These are phyloP conservation scores for Sporobolomyces roseus DNA, from an alignment of 768 basidiomycete species.

Conservation along the genomic window DNA sequence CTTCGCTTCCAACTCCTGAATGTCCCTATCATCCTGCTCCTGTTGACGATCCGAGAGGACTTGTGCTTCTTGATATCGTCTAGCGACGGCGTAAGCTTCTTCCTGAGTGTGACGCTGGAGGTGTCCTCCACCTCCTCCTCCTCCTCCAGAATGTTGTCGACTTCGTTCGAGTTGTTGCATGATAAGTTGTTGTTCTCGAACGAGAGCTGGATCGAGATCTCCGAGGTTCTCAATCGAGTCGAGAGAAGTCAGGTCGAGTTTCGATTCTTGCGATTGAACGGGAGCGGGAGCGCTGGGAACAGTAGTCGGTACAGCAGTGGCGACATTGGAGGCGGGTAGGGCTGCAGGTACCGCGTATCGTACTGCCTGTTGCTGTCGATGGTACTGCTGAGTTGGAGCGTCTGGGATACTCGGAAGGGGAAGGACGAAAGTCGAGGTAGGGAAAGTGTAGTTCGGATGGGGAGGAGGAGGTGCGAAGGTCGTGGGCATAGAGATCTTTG, in stretches of 20 bases:
- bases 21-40: too few species aligned
- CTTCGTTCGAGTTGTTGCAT: slow-evolving; percentile 2
- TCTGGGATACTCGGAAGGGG: too few species aligned
- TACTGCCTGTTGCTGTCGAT: too few species aligned
- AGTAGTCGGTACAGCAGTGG: too few species aligned
- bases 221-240: not conserved
- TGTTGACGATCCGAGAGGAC: too few species aligned
- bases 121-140: slow-evolving; percentile 1
- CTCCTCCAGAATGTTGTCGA: not conserved
- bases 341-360: too few species aligned
- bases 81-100: not conserved
- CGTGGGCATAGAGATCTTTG: not conserved
- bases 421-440: too few species aligned
- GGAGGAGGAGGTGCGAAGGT: not conserved
- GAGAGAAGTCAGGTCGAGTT: slow-evolving; percentile 12
- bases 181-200: slow-evolving; percentile 10
- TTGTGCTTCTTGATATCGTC: too few species aligned
- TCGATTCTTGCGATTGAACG: not conserved
- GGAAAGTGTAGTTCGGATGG: not conserved
- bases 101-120: not conserved
- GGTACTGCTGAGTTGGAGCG: too few species aligned
- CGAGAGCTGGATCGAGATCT: slow-evolving; percentile 7
- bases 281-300: not conserved
- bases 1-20: too few species aligned
- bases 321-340: too few species aligned